Base-by-base conservation (phyloP, 2,329 filamentous ascomycete species). In the Aspergillus pseudonomiae region DNA sequence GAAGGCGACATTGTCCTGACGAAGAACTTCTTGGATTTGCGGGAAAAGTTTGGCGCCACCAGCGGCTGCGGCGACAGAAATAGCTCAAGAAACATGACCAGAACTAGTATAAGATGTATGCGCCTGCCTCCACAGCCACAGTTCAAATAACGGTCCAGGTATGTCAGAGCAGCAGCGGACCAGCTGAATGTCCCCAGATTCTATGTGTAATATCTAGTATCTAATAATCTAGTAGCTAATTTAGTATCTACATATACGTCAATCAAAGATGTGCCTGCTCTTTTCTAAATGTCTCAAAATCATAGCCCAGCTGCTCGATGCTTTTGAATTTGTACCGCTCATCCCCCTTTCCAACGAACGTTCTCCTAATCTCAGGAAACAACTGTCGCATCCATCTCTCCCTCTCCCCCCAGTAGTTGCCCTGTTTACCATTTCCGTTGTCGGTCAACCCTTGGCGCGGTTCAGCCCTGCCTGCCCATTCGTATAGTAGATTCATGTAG, bases 291-390 rank as follows among this genome's bases (percentile, higher is more conserved):
- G 70, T 61, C 34, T 83, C 80, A 72, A 85, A 92, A 60, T 82
- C 75, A 71, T 91, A 91, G 0, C 92, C 94, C 34, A 97, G 81
- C 68, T 96, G 90, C 66, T 86, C 84, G 26, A 96, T 75, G 3
- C 82, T 88, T 73, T 78, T 89, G 11, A 93, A 88, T 7, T 78
- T 81, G 54, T 76, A 68, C 62, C 86, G 81, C 55, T 77, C 75
- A 41, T 88, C 84, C 0, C 92, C 93, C 43, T 81, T 80, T 65
- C 85, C 81, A 63, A 89, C 85, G 74, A 95, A 97, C 34, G 84
- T 86, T 69, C 88, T 84, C 76, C 92, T 91, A 41, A 94, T 91
- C 14, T 88, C 83, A 0, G 85, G 83, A 69, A 91, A 91, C 4
- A 88, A 82, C 62, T 85, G 83, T 21, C 94, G 84, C 72, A 90